A percentile compares a stretch with the other conserved stretches of the same genome.
These are phyloP conservation scores for Ogataea saltuana DNA, from an alignment of 805 yeast species.

Conservation along the genomic window DNA sequence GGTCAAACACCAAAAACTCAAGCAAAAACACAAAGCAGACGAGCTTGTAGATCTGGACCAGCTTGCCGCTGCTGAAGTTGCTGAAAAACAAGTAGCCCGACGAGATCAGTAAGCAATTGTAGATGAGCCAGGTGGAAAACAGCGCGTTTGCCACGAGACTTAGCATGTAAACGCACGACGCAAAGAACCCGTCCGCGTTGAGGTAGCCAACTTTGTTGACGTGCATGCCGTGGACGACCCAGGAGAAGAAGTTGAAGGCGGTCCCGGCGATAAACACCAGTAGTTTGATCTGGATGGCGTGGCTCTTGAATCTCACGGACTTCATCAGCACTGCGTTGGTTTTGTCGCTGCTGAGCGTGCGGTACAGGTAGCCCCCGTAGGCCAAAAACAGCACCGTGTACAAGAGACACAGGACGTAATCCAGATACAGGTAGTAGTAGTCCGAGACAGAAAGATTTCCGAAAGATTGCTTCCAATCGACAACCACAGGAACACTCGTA, in stretches of 20 bases:
- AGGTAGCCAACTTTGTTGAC: slow-evolving; percentile 33
- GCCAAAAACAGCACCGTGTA: slow-evolving; percentile 20
- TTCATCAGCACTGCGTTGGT: slow-evolving; percentile 24
- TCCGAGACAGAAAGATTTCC: slow-evolving; percentile 34
- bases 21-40: slow-evolving; percentile 24
- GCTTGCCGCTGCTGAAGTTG: slow-evolving; percentile 19
- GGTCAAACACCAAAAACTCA: slow-evolving; percentile 32
- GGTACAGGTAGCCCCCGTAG: slow-evolving; percentile 21
- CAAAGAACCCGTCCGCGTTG: slow-evolving; percentile 18
- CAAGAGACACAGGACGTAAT: slow-evolving; percentile 23
- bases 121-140: slow-evolving; percentile 34
- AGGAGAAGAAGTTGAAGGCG: slow-evolving; percentile 20
- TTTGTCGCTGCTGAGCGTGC: slow-evolving; percentile 16
- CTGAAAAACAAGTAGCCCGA: slow-evolving; percentile 30
- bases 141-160: slow-evolving; percentile 27
- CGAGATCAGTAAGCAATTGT: slow-evolving; percentile 33
- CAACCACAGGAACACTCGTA: slow-evolving; percentile 16
- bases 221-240: slow-evolving; percentile 18
- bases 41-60: slow-evolving; percentile 20
- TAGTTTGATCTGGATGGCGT: slow-evolving; percentile 31
- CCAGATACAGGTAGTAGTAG: slow-evolving; percentile 28
- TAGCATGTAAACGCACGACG: slow-evolving; percentile 26
- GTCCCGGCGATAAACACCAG: slow-evolving; percentile 23
- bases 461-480: slow-evolving; percentile 37
- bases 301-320: slow-evolving; percentile 22